Percentiles rank a stretch among this genome's conserved stretches.
These are phyloP conservation scores for Persicaria maculosa DNA, from an alignment of 148 eudicot genomes.

Conservation along the genomic window DNA sequence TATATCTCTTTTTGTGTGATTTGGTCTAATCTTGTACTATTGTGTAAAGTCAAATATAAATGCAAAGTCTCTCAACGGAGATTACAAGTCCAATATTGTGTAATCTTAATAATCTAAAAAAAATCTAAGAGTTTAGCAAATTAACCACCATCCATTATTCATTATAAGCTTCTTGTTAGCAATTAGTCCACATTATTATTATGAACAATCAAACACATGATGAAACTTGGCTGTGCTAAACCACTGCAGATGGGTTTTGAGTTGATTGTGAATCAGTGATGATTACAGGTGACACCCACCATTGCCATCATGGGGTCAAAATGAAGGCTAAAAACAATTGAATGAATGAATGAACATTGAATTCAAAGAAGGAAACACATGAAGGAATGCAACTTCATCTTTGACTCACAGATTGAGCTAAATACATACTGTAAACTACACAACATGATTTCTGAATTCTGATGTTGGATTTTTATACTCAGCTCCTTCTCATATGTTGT, in stretches of 20 bases:
- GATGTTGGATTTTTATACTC: neutral
- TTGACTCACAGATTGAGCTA: neutral
- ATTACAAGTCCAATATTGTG: no score
- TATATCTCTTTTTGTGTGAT: no score
- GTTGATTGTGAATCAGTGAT: neutral
- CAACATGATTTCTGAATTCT: neutral
- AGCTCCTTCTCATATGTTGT: neutral
- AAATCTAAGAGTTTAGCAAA: no score
- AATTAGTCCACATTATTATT: no score
- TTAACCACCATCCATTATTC: no score
- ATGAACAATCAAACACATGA: no score
- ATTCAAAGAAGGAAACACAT: neutral
- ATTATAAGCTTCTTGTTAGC: no score
- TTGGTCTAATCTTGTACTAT: no score
- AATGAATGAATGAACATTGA: neutral
- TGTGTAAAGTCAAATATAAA: no score
- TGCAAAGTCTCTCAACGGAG: no score
- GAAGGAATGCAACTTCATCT: neutral
- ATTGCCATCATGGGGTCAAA: slow-evolving; percentile 7
- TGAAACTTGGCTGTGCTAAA: no score
- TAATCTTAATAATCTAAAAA: no score
- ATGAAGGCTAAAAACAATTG: neutral
- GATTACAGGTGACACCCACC: slow-evolving; percentile 10
- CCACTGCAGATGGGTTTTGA: neutral
- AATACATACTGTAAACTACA: neutral